Evolutionary conservation across 768 basidiomycete species (phyloP), one percentile per base, ranked within the genome.

Genomic region (Cantharellus anzutake): DNA sequence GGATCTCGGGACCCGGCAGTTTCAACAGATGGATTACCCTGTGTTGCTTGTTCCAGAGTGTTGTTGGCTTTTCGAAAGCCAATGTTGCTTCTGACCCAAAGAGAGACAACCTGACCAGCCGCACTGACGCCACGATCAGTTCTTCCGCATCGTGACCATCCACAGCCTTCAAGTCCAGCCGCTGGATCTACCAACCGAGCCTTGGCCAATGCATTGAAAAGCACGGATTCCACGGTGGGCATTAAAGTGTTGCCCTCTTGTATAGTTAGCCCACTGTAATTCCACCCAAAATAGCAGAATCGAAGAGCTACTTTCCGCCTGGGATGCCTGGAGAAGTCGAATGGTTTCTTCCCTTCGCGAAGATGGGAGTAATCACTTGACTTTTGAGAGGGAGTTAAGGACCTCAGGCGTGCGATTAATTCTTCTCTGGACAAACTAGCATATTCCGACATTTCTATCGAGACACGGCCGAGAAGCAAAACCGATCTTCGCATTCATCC

Each of bases 51-150:
- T 20, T 60, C 59, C 5, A 57, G 16, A 11, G 38, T 5, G 14
- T 39, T 14, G 14, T 38, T 41, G 42, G 14, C 35, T 37, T 40
- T 3, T 42, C 59, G 20, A 1, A 38, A 60, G n/a, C 58, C 65
- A 51, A 82, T 69, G 5, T 79, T 78, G 69, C 89, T 91, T 61
- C 92, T 74, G 7, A 96, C 82, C 84, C 88, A 92, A 4, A 99
- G 74, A 56, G 86, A 89, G 56, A 97, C 76, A 34, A 98, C 92
- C 69, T 98, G 94, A 2, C 90, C 92, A 4, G 85, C 86, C 42
- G 85, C 88, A 68, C 91, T 94, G 61, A 99, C 96, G 0, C 94
- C 93, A 20, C 84, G 77, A 75, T 99, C 96, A 37, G 96, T 98
- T 66, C 96, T 72, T 7, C 96, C 94, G 70, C 96, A 97, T 64